A percentile compares a stretch with the other conserved stretches of the same genome.
phyloP scores from a whole-genome alignment of 108 stramenopile species.

The Poteriospumella lacustris region DNA sequence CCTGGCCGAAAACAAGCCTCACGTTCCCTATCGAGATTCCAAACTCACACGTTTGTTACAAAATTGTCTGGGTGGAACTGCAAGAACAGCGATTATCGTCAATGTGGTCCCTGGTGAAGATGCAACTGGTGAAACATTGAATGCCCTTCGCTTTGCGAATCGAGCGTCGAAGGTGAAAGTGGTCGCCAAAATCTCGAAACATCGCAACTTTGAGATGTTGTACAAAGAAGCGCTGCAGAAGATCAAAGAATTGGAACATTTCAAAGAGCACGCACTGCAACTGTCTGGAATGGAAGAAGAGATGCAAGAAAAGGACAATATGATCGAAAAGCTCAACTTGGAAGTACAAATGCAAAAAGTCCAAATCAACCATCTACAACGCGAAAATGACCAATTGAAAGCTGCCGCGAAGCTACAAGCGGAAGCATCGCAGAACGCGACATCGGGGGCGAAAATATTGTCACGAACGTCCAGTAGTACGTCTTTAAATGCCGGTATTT shows the following conservation, averaged over 20 bases:
- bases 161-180: conserved; percentile 36
- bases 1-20: conserved; percentile 37
- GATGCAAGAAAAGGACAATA: conserved; percentile 9
- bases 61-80: conserved; percentile 35
- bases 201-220: conserved; percentile 36
- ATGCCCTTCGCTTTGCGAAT: conserved; percentile 41
- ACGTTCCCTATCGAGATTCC: conserved; percentile 48
- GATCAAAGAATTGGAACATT: conserved; percentile 25
- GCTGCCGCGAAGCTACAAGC: conserved; percentile 24
- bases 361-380: no score
- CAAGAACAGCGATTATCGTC: conserved; percentile 34
- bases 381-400: conserved; percentile 10
- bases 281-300: conserved; percentile 4
- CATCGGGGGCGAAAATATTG: no score
- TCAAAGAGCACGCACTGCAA: background rate
- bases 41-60: conserved; percentile 50
- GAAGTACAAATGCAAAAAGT: background rate
- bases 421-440: no score
- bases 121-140: conserved; percentile 31
- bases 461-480: no score
- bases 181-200: conserved; percentile 20
- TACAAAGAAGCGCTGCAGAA: conserved; percentile 33
- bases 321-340: conserved; percentile 11
- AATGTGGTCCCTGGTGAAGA: conserved; percentile 9
- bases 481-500: no score